Conservation (phyloP, 768 basidiomycete genomes). For the Pleurotus cornucopiae region DNA sequence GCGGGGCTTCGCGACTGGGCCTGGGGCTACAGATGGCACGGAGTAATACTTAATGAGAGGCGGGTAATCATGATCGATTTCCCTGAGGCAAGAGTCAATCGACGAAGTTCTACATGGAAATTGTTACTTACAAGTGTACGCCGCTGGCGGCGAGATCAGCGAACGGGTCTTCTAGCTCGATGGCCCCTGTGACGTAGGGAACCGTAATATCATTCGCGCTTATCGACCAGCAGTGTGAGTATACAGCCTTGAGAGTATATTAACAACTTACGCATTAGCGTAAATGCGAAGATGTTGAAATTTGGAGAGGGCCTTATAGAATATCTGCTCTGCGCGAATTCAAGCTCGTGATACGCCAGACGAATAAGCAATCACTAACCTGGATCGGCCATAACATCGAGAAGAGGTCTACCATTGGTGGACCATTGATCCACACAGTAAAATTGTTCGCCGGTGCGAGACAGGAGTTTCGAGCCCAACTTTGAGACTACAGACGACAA, state of each 20-base stretch:
- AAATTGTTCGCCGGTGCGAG: slow-evolving; percentile 77
- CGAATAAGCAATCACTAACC: slow-evolving; percentile 28
- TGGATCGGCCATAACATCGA: slow-evolving; percentile 79
- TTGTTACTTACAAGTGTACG: slow-evolving; percentile 48
- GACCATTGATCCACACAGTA: slow-evolving; percentile 71
- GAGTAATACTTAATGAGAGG: slow-evolving; percentile 52
- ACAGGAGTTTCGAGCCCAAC: slow-evolving; percentile 66
- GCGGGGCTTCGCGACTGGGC: slow-evolving; percentile 30
- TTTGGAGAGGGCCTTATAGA: slow-evolving; percentile 62
- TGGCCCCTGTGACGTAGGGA: slow-evolving; percentile 76
- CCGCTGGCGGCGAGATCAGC: slow-evolving; percentile 50
- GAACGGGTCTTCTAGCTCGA: slow-evolving; percentile 67
- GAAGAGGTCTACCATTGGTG: slow-evolving; percentile 55
- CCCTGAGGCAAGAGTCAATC: slow-evolving; percentile 28
- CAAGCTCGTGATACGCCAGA: slow-evolving; percentile 6
- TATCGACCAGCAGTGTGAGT: not conserved
- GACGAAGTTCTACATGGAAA: slow-evolving; percentile 1
- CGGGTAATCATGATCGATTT: slow-evolving; percentile 50
- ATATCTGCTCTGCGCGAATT: slow-evolving; percentile 52
- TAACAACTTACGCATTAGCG: slow-evolving; percentile 62
- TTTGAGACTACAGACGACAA: slow-evolving; percentile 21
- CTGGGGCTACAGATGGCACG: slow-evolving; percentile 39
- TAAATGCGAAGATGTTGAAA: slow-evolving; percentile 74
- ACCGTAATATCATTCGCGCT: slow-evolving; percentile 75
- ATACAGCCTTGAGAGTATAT: not conserved